Conservation (phyloP, 2,329 filamentous ascomycete species). For the Hypoxylon sp. region DNA sequence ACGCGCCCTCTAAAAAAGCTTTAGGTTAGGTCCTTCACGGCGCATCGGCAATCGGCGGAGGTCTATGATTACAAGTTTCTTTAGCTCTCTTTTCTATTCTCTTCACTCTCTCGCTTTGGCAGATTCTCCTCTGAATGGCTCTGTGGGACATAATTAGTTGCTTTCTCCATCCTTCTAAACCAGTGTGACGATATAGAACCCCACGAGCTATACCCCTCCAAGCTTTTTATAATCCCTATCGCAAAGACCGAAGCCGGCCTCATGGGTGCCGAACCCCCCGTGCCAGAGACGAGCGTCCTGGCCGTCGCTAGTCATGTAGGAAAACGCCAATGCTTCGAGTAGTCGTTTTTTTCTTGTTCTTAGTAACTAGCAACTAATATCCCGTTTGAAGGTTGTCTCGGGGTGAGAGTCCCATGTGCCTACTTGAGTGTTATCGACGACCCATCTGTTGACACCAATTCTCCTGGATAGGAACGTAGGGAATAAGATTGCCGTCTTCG, state of each 20-base stretch:
- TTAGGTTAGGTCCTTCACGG: not conserved
- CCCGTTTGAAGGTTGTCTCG: conserved; percentile 72
- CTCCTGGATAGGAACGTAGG: conserved; percentile 81
- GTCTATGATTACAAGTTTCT: conserved; percentile 8
- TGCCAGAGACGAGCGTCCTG: conserved; percentile 76
- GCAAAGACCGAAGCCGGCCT: conserved; percentile 8
- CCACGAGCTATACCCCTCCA: not conserved
- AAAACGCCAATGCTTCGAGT: conserved; percentile 38
- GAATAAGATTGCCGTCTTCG: conserved; percentile 96
- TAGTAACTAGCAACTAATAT: conserved; percentile 47
- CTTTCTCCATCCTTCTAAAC: conserved; percentile 9
- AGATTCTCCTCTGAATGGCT: conserved; percentile 17
- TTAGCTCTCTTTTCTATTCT: conserved; percentile 1
- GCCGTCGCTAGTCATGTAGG: conserved; percentile 93
- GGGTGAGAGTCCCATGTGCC: conserved; percentile 68
- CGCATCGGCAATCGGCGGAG: conserved; percentile 35
- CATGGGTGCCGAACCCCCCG: conserved; percentile 57
- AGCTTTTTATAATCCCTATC: not conserved
- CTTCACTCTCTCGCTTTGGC: conserved; percentile 1
- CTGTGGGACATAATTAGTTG: conserved; percentile 1
- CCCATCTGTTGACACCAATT: conserved; percentile 41
- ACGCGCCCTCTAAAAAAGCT: not conserved
- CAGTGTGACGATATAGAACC: conserved; percentile 12
- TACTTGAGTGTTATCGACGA: conserved; percentile 32
- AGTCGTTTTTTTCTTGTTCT: conserved; percentile 25